These are phyloP conservation scores for Schizopora paradoxa DNA, from an alignment of 1,284 basidiomycete genomes.

Conservation along the genomic window DNA sequence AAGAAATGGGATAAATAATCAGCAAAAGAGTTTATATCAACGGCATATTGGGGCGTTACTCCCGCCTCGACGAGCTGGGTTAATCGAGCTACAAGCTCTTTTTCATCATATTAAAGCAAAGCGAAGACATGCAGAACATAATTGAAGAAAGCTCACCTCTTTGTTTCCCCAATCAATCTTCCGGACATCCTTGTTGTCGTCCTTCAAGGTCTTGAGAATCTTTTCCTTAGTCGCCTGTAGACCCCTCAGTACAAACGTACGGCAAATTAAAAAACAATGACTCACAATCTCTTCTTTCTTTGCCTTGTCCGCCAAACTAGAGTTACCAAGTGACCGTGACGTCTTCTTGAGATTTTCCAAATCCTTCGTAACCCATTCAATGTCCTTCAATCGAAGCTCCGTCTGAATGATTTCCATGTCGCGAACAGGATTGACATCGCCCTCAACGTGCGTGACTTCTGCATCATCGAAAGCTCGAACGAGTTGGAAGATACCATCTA, in stretches of 20 bases:
- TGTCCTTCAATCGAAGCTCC: conserved; percentile 93
- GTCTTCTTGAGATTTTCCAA: conserved; percentile 76
- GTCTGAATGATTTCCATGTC: conserved; percentile 99
- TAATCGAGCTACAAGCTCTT: conserved; percentile 74
- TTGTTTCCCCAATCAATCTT: conserved; percentile 96
- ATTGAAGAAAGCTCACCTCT: conserved; percentile 66
- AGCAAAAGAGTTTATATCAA: conserved; percentile 52
- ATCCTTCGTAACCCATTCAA: conserved; percentile 96
- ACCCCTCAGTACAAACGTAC: conserved; percentile 20
- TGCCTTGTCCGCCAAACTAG: conserved; percentile 88
- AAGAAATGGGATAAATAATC: conserved; percentile 27
- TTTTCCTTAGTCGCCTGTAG: conserved; percentile 79
- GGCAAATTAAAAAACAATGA: conserved; percentile 18
- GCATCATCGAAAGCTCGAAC: conserved; percentile 98
- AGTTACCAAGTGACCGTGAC: conserved; percentile 68
- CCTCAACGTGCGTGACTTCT: conserved; percentile 99
- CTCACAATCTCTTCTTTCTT: conserved; percentile 93
- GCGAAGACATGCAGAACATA: conserved; percentile 6
- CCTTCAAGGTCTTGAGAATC: conserved; percentile 73
- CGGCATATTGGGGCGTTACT: conserved; percentile 61
- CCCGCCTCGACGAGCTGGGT: conserved; percentile 70
- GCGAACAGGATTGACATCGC: conserved; percentile 91
- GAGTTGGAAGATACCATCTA: conserved; percentile 99
- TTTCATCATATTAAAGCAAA: conserved; percentile 54
- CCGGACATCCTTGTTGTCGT: conserved; percentile 87